Percentiles rank a stretch among this genome's conserved stretches.
Conservation (phyloP, 176 grass and related monocot genomes). For the Olyra latifolia region DNA sequence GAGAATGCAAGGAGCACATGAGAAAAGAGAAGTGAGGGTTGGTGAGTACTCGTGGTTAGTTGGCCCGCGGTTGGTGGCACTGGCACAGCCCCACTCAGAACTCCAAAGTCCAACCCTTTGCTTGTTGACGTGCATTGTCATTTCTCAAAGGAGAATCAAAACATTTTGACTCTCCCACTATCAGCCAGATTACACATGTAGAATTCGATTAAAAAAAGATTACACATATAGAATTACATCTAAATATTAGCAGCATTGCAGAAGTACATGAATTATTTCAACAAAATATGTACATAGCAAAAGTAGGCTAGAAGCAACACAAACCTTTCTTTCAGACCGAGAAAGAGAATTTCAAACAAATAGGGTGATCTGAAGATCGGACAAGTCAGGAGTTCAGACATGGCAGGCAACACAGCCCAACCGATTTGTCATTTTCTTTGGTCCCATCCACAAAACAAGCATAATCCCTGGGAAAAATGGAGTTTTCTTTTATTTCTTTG, state of each 20-base stretch:
- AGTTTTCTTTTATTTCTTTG: constrained; percentile 16
- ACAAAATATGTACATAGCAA: too few relatives aligned
- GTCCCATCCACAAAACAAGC: background rate
- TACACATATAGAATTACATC: background rate
- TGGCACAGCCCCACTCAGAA: background rate
- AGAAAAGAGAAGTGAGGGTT: background rate
- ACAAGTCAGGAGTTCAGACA: background rate
- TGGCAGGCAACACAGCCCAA: background rate
- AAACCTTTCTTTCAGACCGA: background rate
- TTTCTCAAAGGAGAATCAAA: background rate
- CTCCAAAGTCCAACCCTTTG: too few relatives aligned
- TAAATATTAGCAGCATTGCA: background rate
- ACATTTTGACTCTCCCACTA: background rate
- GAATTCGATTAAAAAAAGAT: too few relatives aligned
- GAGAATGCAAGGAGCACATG: background rate
- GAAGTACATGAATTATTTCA: background rate
- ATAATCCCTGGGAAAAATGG: background rate
- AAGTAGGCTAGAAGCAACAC: background rate
- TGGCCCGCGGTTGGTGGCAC: background rate
- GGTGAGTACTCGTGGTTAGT: background rate
- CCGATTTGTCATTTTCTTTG: background rate
- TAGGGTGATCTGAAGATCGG: background rate
- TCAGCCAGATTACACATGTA: too few relatives aligned
- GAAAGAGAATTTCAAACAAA: background rate
- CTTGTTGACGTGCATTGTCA: background rate